These are phyloP conservation scores for Tulasnella sp. DNA, from an alignment of 768 basidiomycete species.

Conservation along the genomic window DNA sequence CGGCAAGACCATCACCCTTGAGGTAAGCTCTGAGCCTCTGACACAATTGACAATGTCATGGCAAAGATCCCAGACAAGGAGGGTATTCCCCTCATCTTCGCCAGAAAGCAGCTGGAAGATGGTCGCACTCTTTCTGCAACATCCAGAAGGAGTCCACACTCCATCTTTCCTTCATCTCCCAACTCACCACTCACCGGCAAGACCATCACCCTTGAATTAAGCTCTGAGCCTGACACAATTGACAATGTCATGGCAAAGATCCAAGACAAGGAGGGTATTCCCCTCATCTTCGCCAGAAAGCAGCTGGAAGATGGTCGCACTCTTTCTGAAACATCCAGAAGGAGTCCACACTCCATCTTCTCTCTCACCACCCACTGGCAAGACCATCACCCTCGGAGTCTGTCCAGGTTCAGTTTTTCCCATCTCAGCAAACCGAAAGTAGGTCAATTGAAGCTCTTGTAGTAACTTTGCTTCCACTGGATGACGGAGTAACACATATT, in stretches of 20 bases:
- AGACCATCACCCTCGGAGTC: conserved; percentile 40
- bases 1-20: conserved; percentile 14
- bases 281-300: conserved; percentile 69
- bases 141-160: conserved; percentile 18
- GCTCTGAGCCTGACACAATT: no score
- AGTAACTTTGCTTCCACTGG: no score
- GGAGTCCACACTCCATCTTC: conserved; percentile 32
- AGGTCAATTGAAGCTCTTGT: no score
- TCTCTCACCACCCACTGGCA: conserved; percentile 25
- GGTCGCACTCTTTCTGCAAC: conserved; percentile 26
- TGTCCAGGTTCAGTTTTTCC: no score
- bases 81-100: conserved; percentile 30
- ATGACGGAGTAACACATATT: no score
- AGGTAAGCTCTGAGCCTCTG: neutral
- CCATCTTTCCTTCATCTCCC: conserved; percentile 53
- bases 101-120: conserved; percentile 35
- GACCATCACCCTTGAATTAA: no score
- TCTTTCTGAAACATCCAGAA: conserved; percentile 39
- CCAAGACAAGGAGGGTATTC: conserved; percentile 8
- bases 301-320: conserved; percentile 91
- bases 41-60: conserved; percentile 28
- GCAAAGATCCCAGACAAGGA: conserved; percentile 23
- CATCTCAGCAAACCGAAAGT: no score
- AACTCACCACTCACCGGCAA: no score
- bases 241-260: conserved; percentile 12